phyloP scores from a whole-genome alignment of 768 basidiomycete genomes.

The Lepiota brunneoincarnata region DNA sequence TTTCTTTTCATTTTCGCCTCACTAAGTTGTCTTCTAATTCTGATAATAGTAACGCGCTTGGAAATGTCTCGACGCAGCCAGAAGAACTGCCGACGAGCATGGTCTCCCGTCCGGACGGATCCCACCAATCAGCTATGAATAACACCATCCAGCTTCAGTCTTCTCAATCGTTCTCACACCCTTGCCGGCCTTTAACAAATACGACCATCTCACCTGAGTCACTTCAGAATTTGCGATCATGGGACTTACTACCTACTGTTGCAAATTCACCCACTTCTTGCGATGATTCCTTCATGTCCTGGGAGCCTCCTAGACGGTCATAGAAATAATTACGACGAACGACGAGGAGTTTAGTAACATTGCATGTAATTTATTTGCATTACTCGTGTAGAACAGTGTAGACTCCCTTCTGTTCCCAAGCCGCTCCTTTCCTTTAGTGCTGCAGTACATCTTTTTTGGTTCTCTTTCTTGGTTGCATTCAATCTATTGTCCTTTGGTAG shows the following conservation, averaged over 20 bases:
- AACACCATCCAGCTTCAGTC: slow-evolving; percentile 3
- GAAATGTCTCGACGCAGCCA: slow-evolving; percentile 31
- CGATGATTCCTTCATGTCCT: slow-evolving; percentile 62
- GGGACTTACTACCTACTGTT: slow-evolving; percentile 26
- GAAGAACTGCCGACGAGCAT: slow-evolving; percentile 17
- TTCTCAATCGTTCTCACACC: slow-evolving; percentile 16
- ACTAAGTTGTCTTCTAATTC: not conserved
- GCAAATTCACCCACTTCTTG: slow-evolving; percentile 32
- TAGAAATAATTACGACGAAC: slow-evolving; percentile 11
- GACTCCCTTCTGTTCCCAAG: not conserved
- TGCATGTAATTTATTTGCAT: slow-evolving; percentile 12
- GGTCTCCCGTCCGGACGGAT: not conserved
- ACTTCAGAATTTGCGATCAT: slow-evolving; percentile 25
- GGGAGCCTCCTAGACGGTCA: slow-evolving; percentile 46
- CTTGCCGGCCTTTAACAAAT: slow-evolving; percentile 8
- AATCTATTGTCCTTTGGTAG: not conserved
- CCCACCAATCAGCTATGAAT: not conserved
- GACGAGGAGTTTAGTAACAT: not conserved
- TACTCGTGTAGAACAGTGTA: slow-evolving; percentile 4
- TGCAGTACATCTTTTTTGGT: not conserved
- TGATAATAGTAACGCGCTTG: slow-evolving; percentile 11
- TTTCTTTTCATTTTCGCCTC: not conserved
- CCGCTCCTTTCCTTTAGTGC: not conserved
- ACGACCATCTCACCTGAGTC: slow-evolving; percentile 11
- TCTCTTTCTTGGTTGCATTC: not conserved